Conservation (phyloP, 2,329 filamentous ascomycete genomes). For the Venturia aucupariae region DNA sequence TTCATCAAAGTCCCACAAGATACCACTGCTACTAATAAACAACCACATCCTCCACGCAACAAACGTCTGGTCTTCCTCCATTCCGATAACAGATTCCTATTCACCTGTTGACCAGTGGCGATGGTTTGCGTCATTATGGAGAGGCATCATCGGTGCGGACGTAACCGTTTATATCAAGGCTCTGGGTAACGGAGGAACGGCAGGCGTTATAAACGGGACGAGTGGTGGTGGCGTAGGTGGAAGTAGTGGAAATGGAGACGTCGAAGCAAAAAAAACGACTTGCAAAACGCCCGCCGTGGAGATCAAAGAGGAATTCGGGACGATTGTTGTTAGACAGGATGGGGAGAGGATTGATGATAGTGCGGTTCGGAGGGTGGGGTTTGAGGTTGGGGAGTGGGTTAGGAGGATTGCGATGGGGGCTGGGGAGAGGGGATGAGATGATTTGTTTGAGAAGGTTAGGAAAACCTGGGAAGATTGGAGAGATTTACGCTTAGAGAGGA, state of each 20-base stretch:
- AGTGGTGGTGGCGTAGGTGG: too few species aligned
- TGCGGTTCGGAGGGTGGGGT: constrained; percentile 64
- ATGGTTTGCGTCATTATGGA: constrained; percentile 93
- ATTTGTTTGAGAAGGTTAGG: too few species aligned
- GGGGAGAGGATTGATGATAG: constrained; percentile 30
- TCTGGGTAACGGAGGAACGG: constrained; percentile 24
- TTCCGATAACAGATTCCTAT: constrained; percentile 70
- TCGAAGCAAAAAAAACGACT: background rate
- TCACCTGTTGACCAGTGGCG: constrained; percentile 88
- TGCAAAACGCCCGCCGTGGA: constrained; percentile 24
- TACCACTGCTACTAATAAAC: constrained; percentile 60
- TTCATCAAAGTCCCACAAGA: constrained; percentile 16
- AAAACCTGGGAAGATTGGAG: too few species aligned
- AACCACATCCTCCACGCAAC: constrained; percentile 73
- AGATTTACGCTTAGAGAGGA: too few species aligned
- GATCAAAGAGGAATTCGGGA: constrained; percentile 31
- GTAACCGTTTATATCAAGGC: constrained; percentile 59
- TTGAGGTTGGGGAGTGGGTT: constrained; percentile 83
- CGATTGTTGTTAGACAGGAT: constrained; percentile 29
- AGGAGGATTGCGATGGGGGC: constrained; percentile 16
- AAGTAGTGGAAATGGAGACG: background rate
- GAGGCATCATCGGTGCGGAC: constrained; percentile 74
- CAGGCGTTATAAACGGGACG: constrained; percentile 13
- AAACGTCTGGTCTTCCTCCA: constrained; percentile 62
- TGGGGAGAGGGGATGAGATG: background rate